phyloP scores from a whole-genome alignment of 768 basidiomycete genomes.

The Auriscalpium vulgare region DNA sequence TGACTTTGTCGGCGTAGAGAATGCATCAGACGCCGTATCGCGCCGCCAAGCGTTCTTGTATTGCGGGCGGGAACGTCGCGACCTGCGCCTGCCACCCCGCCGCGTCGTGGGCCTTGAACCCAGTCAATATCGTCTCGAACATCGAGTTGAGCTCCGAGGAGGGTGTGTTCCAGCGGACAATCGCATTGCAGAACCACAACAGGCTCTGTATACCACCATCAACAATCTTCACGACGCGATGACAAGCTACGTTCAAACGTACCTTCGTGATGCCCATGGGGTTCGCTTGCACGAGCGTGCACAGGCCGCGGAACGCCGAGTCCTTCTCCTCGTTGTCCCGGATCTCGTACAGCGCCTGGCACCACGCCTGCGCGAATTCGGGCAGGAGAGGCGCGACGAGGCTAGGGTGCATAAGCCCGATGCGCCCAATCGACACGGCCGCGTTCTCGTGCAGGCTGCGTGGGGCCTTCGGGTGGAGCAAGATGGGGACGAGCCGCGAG shows the following conservation, averaged over 20 bases:
- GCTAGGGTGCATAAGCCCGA: constrained; percentile 86
- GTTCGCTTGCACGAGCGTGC: constrained; percentile 91
- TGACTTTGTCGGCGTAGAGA: background rate
- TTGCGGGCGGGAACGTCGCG: constrained; percentile 75
- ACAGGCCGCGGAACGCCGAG: constrained; percentile 95
- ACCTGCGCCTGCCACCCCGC: constrained; percentile 83
- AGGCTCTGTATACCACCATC: constrained; percentile 52
- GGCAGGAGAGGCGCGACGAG: constrained; percentile 84
- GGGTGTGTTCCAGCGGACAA: constrained; percentile 90
- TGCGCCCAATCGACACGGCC: constrained; percentile 94
- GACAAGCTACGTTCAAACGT: constrained; percentile 16
- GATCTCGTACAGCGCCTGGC: constrained; percentile 94
- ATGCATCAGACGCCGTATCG: constrained; percentile 73
- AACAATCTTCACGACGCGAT: background rate
- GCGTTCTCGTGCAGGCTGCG: constrained; percentile 96
- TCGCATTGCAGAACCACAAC: constrained; percentile 97
- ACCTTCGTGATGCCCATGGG: constrained; percentile 92
- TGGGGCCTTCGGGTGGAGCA: constrained; percentile 87
- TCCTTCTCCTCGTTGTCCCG: constrained; percentile 99
- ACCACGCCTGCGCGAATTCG: constrained; percentile 94
- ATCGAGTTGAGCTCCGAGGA: constrained; percentile 87
- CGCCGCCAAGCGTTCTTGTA: constrained; percentile 78
- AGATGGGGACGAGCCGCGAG: constrained; percentile 83
- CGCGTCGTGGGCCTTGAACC: constrained; percentile 85
- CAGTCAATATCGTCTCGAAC: constrained; percentile 85